Evolutionary conservation across 1,139 yeast species (phyloP).

Genomic region (Kodamaea arcana): DNA sequence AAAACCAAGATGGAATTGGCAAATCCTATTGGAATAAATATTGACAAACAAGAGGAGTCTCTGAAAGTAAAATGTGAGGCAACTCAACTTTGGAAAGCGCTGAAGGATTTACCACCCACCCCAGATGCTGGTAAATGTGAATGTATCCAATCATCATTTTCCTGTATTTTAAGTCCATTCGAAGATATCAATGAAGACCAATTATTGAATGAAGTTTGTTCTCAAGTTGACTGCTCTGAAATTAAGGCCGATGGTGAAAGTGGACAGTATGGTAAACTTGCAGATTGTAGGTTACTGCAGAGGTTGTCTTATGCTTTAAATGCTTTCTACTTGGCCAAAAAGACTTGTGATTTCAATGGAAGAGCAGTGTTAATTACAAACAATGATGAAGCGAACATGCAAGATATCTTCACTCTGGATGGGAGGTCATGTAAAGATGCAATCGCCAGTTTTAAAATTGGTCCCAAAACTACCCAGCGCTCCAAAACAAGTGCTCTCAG

Average conservation of each 20-base stretch:
- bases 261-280: constrained; percentile 56
- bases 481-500: neutral
- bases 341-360: constrained; percentile 35
- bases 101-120: constrained; percentile 44
- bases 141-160: constrained; percentile 48
- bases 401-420: constrained; percentile 19
- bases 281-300: constrained; percentile 52
- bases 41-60: constrained; percentile 1
- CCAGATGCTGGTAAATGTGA: constrained; percentile 55
- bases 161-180: constrained; percentile 45
- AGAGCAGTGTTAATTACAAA: constrained; percentile 32
- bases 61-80: constrained; percentile 20
- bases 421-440: constrained; percentile 26
- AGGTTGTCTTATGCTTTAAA: constrained; percentile 53
- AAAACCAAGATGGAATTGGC: constrained; percentile 29
- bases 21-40: constrained; percentile 26
- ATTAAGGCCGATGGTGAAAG: constrained; percentile 43
- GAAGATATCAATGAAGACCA: constrained; percentile 26
- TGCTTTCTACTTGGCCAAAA: constrained; percentile 34
- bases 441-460: constrained; percentile 1
- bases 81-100: constrained; percentile 38
- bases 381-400: constrained; percentile 18
- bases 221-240: constrained; percentile 47
- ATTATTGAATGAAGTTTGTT: constrained; percentile 46
- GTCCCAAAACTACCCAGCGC: neutral